Evolutionary conservation across 164 flowering plant genomes (phyloP).

Genomic region (Saururus chinensis): DNA sequence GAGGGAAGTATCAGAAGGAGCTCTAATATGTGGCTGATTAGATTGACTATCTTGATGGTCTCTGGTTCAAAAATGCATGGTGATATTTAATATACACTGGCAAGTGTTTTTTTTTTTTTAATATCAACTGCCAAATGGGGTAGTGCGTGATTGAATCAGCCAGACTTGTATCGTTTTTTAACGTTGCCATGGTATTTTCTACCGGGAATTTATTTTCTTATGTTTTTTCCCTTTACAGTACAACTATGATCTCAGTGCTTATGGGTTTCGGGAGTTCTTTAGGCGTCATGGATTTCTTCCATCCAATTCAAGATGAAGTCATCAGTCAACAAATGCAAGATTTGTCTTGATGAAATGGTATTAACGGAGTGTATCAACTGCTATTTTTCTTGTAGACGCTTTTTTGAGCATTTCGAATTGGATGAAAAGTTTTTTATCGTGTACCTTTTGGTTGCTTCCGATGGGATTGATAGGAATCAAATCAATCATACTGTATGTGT

Average conservation of each 20-base stretch:
- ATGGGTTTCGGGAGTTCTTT: constrained; percentile 85
- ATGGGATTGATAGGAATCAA: too few relatives aligned
- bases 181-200: neutral
- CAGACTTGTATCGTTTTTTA: neutral
- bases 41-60: too few relatives aligned
- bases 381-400: neutral
- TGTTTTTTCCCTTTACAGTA: constrained; percentile 35
- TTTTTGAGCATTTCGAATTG: too few relatives aligned
- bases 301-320: constrained; percentile 19
- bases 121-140: neutral
- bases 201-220: neutral
- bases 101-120: too few relatives aligned
- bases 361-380: neutral
- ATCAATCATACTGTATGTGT: too few relatives aligned
- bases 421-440: too few relatives aligned
- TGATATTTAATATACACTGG: too few relatives aligned
- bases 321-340: neutral
- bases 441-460: too few relatives aligned
- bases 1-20: too few relatives aligned
- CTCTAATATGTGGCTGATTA: too few relatives aligned
- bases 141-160: neutral
- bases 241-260: constrained; percentile 62
- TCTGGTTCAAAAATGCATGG: too few relatives aligned
- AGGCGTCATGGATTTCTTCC: constrained; percentile 45
- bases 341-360: neutral